Conservation (phyloP, 2,329 filamentous ascomycete genomes). For the Trichoderma semiorbis region DNA sequence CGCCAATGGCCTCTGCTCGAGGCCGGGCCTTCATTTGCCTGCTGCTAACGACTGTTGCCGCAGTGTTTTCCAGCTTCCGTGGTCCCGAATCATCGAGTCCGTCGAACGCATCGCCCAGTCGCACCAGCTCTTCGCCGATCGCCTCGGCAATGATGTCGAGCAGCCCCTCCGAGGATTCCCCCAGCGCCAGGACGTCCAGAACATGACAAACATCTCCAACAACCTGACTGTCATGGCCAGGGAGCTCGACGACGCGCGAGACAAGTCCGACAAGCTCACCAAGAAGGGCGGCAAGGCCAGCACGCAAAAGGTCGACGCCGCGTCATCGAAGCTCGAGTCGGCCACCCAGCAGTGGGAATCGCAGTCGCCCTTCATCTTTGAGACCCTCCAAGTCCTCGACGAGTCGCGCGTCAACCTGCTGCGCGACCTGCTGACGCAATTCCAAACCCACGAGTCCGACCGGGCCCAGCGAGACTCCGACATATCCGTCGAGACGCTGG, state of each 20-base stretch:
- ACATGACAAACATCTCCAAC: slow-evolving; percentile 74
- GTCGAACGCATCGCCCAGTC: slow-evolving; percentile 78
- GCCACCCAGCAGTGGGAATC: slow-evolving; percentile 88
- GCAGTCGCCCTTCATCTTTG: slow-evolving; percentile 91
- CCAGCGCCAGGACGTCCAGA: slow-evolving; percentile 71
- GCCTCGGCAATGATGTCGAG: slow-evolving; percentile 87
- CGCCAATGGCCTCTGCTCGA: neutral
- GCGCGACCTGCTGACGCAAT: slow-evolving; percentile 85
- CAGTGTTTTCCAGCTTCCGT: slow-evolving; percentile 86
- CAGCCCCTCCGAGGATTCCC: slow-evolving; percentile 74
- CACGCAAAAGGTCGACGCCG: slow-evolving; percentile 72
- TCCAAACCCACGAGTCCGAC: slow-evolving; percentile 89
- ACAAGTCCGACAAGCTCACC: slow-evolving; percentile 78
- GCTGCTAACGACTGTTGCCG: slow-evolving; percentile 3
- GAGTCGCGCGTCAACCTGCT: slow-evolving; percentile 86
- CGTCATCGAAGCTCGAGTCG: slow-evolving; percentile 68
- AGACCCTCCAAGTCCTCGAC: slow-evolving; percentile 85
- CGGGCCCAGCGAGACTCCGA: slow-evolving; percentile 72
- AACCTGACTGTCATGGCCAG: slow-evolving; percentile 79
- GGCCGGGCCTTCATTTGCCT: neutral
- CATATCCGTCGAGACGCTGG: slow-evolving; percentile 75
- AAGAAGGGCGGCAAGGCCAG: slow-evolving; percentile 76
- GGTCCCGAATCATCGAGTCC: slow-evolving; percentile 80
- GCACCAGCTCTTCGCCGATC: slow-evolving; percentile 74
- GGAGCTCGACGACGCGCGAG: slow-evolving; percentile 79